These are phyloP conservation scores for Xerocomellus amylosporus DNA, from an alignment of 768 basidiomycete species.

Conservation along the genomic window DNA sequence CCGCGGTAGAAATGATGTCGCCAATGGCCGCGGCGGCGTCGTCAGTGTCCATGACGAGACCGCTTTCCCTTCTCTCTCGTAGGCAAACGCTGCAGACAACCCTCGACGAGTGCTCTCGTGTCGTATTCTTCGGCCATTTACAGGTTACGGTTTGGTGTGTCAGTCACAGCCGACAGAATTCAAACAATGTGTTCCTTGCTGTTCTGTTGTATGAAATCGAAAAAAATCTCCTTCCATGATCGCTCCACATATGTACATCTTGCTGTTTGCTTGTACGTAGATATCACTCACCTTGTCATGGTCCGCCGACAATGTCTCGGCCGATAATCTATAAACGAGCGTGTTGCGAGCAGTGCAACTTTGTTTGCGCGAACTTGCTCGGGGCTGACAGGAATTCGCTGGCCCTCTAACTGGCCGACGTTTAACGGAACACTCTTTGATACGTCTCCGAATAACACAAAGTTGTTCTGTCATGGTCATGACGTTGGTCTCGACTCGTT, in stretches of 20 bases:
- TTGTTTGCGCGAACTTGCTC: conserved; percentile 30
- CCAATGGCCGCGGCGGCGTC: conserved; percentile 37
- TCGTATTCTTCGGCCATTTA: conserved; percentile 6
- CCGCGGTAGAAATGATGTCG: conserved; percentile 42
- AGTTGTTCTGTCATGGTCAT: conserved; percentile 10
- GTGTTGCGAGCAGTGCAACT: no score
- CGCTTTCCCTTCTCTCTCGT: conserved; percentile 88
- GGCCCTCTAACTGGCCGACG: not conserved
- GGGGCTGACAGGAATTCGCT: conserved; percentile 17
- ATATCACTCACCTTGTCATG: not conserved
- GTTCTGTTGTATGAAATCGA: conserved; percentile 15
- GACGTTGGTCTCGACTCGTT: conserved; percentile 45
- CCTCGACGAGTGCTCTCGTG: not conserved
- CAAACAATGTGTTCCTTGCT: conserved; percentile 6
- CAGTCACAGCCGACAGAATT: conserved; percentile 10
- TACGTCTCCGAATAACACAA: not conserved
- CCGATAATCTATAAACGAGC: not conserved
- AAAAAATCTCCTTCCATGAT: conserved; percentile 4
- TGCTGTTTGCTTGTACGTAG: conserved; percentile 13
- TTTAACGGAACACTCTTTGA: not conserved
- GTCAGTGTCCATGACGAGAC: conserved; percentile 79
- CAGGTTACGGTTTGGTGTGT: conserved; percentile 11
- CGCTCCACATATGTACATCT: conserved; percentile 7
- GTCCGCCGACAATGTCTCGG: not conserved
- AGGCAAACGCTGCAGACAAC: conserved; percentile 16